Percentiles rank a stretch among this genome's conserved stretches.
phyloP scores from a whole-genome alignment of 345 rosid species.

The Populus deltoides region DNA sequence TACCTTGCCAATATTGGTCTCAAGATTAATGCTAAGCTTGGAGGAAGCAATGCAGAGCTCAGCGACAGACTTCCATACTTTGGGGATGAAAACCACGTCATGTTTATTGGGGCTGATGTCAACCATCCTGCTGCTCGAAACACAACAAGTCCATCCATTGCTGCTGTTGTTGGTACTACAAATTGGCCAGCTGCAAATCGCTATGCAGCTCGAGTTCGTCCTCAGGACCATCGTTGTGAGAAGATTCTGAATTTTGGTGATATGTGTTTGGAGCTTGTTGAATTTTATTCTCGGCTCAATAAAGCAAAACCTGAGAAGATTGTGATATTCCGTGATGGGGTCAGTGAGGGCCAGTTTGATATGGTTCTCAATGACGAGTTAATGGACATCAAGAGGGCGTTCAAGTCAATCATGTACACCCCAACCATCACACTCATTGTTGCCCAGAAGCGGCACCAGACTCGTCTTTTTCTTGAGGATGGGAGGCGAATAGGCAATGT shows the following conservation, averaged over 20 bases:
- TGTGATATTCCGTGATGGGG: constrained; percentile 85
- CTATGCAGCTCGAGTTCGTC: constrained; percentile 68
- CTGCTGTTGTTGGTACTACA: constrained; percentile 76
- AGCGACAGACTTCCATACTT: constrained; percentile 49
- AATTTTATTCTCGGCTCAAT: constrained; percentile 41
- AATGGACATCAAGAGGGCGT: constrained; percentile 47
- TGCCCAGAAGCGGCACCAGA: constrained; percentile 77
- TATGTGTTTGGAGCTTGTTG: constrained; percentile 64
- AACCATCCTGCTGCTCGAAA: constrained; percentile 68
- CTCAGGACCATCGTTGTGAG: constrained; percentile 62
- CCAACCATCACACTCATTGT: constrained; percentile 72
- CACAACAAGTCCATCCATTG: constrained; percentile 69
- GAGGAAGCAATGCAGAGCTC: constrained; percentile 86
- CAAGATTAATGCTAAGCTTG: constrained; percentile 94
- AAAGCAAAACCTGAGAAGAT: constrained; percentile 52
- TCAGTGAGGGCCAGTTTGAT: constrained; percentile 74
- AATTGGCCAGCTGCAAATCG: constrained; percentile 91
- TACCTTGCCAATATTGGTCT: constrained; percentile 72
- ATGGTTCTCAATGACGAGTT: constrained; percentile 80
- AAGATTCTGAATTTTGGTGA: constrained; percentile 60
- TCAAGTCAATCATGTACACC: constrained; percentile 30
- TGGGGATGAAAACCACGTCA: constrained; percentile 43
- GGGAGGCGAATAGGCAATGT: constrained; percentile 50
- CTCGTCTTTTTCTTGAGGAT: constrained; percentile 69
- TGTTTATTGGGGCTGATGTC: constrained; percentile 92